phyloP scores from a whole-genome alignment of 345 rosid genomes.

The Pugionium cornutum region DNA sequence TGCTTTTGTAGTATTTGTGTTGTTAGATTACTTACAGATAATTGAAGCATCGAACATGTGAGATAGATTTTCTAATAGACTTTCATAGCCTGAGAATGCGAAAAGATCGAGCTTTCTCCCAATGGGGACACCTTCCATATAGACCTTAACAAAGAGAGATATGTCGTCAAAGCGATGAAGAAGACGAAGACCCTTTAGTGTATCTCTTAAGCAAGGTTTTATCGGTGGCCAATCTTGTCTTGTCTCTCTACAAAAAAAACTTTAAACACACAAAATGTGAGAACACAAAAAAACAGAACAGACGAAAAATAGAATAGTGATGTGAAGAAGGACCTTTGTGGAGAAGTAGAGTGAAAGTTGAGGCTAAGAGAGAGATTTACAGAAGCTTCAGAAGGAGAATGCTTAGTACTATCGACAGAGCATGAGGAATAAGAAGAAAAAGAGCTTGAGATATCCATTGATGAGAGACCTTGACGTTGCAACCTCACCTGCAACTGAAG shows the following conservation, averaged over 20 bases:
- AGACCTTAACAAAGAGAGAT: constrained; percentile 57
- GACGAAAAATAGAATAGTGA: constrained; percentile 26
- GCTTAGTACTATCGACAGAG: constrained; percentile 38
- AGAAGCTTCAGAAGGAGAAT: constrained; percentile 31
- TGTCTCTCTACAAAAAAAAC: constrained; percentile 21
- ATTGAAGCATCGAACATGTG: constrained; percentile 47
- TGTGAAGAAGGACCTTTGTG: constrained; percentile 36
- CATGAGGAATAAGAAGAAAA: constrained; percentile 39
- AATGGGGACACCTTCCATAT: constrained; percentile 68
- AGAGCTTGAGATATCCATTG: constrained; percentile 36
- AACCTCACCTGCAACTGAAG: constrained; percentile 23
- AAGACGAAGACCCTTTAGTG: constrained; percentile 34
- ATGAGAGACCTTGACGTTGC: constrained; percentile 31
- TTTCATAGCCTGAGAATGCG: constrained; percentile 46
- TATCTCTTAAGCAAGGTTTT: constrained; percentile 30
- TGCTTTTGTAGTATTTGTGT: background rate
- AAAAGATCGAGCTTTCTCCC: constrained; percentile 67
- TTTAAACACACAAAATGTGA: constrained; percentile 3
- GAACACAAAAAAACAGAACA: background rate
- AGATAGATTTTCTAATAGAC: constrained; percentile 40
- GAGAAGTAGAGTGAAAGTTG: constrained; percentile 35
- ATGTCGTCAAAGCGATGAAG: constrained; percentile 18
- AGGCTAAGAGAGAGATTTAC: constrained; percentile 43
- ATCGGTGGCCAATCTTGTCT: constrained; percentile 41
- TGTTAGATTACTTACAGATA: constrained; percentile 37